phyloP scores from a whole-genome alignment of 129 eudicot species.

The Arctium minus region DNA sequence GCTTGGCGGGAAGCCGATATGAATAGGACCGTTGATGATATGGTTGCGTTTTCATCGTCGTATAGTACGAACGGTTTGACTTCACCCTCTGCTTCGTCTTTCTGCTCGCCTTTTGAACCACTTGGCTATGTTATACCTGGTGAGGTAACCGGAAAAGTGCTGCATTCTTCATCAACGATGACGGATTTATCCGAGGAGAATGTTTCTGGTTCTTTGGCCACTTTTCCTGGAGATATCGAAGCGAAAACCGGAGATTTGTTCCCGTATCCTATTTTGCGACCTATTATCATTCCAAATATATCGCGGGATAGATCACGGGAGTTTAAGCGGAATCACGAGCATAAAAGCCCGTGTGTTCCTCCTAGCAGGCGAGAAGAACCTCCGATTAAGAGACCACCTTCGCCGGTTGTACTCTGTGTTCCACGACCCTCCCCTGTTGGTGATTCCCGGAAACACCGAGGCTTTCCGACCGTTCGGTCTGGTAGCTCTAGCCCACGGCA shows the following conservation, averaged over 20 bases:
- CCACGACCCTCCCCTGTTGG: slow-evolving; percentile 74
- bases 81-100: slow-evolving; percentile 84
- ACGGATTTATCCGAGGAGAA: slow-evolving; percentile 59
- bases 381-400: slow-evolving; percentile 82
- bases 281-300: slow-evolving; percentile 79
- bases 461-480: slow-evolving; percentile 93
- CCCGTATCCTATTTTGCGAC: slow-evolving; percentile 82
- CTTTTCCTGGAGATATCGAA: slow-evolving; percentile 64
- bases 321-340: slow-evolving; percentile 67
- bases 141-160: slow-evolving; percentile 60
- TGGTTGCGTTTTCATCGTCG: slow-evolving; percentile 96
- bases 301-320: slow-evolving; percentile 80
- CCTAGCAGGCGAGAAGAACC: slow-evolving; percentile 80
- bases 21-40: slow-evolving; percentile 83
- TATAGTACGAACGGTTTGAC: slow-evolving; percentile 85
- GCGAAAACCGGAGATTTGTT: slow-evolving; percentile 68
- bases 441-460: slow-evolving; percentile 81
- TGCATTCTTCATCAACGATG: slow-evolving; percentile 57
- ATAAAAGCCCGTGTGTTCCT: slow-evolving; percentile 91
- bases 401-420: slow-evolving; percentile 96
- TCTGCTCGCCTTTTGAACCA: slow-evolving; percentile 91
- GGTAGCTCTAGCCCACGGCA: slow-evolving; percentile 98
- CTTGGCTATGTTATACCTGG: slow-evolving; percentile 70
- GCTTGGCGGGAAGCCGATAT: slow-evolving; percentile 97
- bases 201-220: slow-evolving; percentile 55